Base-by-base conservation (phyloP, 257 asterid genomes). In the Scutellaria galericulata region DNA sequence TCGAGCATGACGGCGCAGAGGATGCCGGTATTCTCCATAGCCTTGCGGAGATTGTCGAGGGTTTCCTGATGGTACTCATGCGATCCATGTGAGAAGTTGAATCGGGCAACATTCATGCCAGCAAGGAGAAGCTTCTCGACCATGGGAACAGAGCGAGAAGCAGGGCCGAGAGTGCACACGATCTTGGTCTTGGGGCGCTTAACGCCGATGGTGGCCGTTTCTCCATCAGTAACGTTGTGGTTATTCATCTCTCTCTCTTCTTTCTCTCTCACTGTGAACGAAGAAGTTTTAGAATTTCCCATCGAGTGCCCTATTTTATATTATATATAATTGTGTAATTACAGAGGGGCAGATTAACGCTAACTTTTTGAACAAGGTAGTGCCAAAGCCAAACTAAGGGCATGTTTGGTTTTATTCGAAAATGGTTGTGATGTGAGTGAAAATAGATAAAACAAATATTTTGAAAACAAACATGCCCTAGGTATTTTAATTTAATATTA, bases 1-100 rank as follows among this genome's bases (percentile, higher is more conserved):
- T 89, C 92, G 48, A 89, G 85, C 96, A 89, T 89, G 61, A 89
- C 88, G 45, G 96, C 92, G 70, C 96, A 89, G 76, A 86, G 90
- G 50, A 89, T 89, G 9, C 90, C 93, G 12, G 91, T 87, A 64
- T 82, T 87, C 44, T 85, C 88, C 96, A 89, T 89, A 62, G 86
- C 96, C 73, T 78, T 66, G 10, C 81, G 89, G 63, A 87, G 91
- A 70, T 89, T 89, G 55, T 89, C 89, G 56, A 89, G 88, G 10
- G 96, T 89, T 71, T 86, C 96, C 84, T 89, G 96, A 58, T 87
- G 96, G 76, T 89, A 89, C 37, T 82, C 86, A 64, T 89, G 89
- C 22, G 96, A 85, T 66, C 93, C 93, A 63, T 89, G 96, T 0
- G 96, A 89, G 80, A 89, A 87, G 75, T 89, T 89, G 86, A 89